A percentile compares a stretch with the other conserved stretches of the same genome.
phyloP scores from a whole-genome alignment of 164 flowering plant genomes.

The Piper longum region DNA sequence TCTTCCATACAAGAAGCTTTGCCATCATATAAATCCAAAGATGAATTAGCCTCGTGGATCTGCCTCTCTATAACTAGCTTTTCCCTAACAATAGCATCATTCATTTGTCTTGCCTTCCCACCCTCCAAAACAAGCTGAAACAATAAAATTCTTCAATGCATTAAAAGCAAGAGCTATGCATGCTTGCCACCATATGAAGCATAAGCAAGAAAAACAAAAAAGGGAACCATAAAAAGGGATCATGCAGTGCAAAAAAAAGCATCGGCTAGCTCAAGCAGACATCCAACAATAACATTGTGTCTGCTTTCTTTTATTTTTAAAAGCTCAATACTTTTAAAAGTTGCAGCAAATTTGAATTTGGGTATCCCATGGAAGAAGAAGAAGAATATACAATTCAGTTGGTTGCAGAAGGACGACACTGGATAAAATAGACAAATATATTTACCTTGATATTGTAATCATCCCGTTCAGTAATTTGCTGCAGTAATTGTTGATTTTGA shows the following conservation, averaged over 20 bases:
- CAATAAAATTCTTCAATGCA: neutral
- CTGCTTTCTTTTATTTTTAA: too few species aligned
- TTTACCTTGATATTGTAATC: conserved; percentile 94
- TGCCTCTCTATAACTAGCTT: conserved; percentile 41
- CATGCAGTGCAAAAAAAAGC: too few species aligned
- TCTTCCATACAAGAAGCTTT: conserved; percentile 62
- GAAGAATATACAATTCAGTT: neutral
- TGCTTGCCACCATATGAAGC: neutral
- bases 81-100: conserved; percentile 38
- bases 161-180: neutral
- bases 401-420: neutral
- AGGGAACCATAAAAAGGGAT: too few species aligned
- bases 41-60: conserved; percentile 41
- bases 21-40: conserved; percentile 31
- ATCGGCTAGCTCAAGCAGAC: too few species aligned
- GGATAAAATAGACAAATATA: neutral
- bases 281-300: too few species aligned
- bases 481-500: conserved; percentile 91
- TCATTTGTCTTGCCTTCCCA: conserved; percentile 46
- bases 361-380: too few species aligned
- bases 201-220: too few species aligned
- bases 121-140: conserved; percentile 89
- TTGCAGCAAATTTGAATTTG: too few species aligned
- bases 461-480: conserved; percentile 92
- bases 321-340: too few species aligned